phyloP scores from a whole-genome alignment of 139 green algal genomes.

The Microglena sp. region DNA sequence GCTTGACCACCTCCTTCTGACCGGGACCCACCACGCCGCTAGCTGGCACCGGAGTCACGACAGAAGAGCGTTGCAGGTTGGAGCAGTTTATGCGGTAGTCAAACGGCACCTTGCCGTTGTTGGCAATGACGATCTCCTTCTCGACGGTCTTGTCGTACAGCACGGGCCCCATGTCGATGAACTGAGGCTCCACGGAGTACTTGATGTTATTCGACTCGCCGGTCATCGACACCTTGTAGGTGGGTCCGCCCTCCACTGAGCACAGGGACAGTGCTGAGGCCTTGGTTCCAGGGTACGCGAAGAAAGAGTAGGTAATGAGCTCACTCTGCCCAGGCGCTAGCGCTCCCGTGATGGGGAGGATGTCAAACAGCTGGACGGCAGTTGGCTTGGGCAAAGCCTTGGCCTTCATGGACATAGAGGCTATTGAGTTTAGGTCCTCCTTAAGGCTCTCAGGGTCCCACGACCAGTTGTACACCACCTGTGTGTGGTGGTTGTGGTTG shows the following conservation, averaged over 20 bases:
- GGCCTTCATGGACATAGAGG: conserved; percentile 20
- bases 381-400: conserved; percentile 4
- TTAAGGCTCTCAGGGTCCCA: conserved; percentile 13
- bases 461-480: conserved; percentile 39
- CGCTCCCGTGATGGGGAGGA: conserved; percentile 49
- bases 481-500: conserved; percentile 7
- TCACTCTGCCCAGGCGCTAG: conserved; percentile 49
- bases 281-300: conserved; percentile 43
- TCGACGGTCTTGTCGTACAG: conserved; percentile 53
- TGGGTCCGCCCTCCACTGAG: conserved; percentile 57
- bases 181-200: conserved; percentile 52
- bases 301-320: conserved; percentile 55
- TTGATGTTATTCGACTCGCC: conserved; percentile 64
- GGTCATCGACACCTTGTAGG: conserved; percentile 41
- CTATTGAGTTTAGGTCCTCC: conserved; percentile 19
- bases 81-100: conserved; percentile 47
- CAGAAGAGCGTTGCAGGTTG: conserved; percentile 27
- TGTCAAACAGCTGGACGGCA: conserved; percentile 59
- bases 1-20: conserved; percentile 39
- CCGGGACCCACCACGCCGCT: conserved; percentile 34
- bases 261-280: conserved; percentile 42
- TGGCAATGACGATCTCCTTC: conserved; percentile 46
- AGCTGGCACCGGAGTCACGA: conserved; percentile 32
- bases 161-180: conserved; percentile 47
- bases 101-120: conserved; percentile 62